Evolutionary conservation across 768 basidiomycete species (phyloP).

Genomic region (Lepiota venenata): DNA sequence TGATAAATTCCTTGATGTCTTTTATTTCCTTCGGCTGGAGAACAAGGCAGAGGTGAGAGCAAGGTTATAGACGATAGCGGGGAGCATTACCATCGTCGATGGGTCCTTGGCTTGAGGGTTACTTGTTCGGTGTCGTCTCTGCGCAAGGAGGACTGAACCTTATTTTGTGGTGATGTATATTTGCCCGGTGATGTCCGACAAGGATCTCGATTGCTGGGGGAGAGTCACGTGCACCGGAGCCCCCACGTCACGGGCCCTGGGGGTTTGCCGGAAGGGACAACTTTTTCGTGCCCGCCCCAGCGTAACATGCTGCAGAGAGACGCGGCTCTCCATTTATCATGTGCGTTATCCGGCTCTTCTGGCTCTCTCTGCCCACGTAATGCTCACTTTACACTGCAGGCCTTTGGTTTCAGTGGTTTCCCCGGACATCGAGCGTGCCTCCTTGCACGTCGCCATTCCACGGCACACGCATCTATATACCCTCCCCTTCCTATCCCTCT

Average conservation of each 20-base stretch:
- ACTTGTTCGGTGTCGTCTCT: slow-evolving; percentile 17
- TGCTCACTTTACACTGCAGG: slow-evolving; percentile 26
- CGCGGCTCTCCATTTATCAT: not conserved
- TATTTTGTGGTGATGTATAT: slow-evolving; percentile 25
- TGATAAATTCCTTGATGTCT: slow-evolving; percentile 98
- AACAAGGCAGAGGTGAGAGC: not conserved
- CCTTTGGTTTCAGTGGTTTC: slow-evolving; percentile 54
- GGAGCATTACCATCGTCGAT: slow-evolving; percentile 37
- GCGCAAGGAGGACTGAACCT: slow-evolving; percentile 32
- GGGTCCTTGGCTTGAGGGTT: slow-evolving; percentile 34
- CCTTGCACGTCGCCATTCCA: slow-evolving; percentile 64
- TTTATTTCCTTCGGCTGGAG: slow-evolving; percentile 88
- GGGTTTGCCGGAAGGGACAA: not conserved
- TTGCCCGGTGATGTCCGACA: slow-evolving; percentile 21
- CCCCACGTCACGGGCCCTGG: slow-evolving; percentile 10
- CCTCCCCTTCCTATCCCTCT: slow-evolving; percentile 74
- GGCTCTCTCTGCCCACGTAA: no score
- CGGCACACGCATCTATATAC: slow-evolving; percentile 72
- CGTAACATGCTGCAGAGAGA: not conserved
- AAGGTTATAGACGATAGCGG: not conserved
- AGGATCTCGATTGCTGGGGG: slow-evolving; percentile 3
- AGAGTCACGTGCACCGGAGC: slow-evolving; percentile 3
- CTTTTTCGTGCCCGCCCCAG: not conserved
- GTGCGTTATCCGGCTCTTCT: slow-evolving; percentile 12
- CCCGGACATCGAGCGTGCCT: slow-evolving; percentile 63